Evolutionary conservation across 2,329 filamentous ascomycete genomes (phyloP).

Genomic region (Paraphoma sp.): DNA sequence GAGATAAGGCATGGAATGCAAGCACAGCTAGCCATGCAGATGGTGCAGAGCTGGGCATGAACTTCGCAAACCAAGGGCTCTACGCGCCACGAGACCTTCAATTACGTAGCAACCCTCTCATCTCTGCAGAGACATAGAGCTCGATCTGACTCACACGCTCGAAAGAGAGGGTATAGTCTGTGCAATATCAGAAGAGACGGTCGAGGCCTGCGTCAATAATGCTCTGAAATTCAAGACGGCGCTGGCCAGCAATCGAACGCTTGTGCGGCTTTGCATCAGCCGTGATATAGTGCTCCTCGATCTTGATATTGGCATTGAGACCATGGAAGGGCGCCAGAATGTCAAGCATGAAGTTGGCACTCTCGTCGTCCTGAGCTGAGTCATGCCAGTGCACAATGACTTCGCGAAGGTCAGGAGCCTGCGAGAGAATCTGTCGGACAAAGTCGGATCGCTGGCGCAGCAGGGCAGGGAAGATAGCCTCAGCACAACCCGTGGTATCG

Average conservation of each 20-base stretch:
- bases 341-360: constrained; percentile 26
- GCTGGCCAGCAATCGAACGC: constrained; percentile 34
- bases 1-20: no score
- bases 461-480: constrained; percentile 35
- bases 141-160: no score
- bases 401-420: constrained; percentile 33
- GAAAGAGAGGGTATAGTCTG: no score
- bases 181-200: constrained; percentile 14
- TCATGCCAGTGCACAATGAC: constrained; percentile 44
- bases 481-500: constrained; percentile 17
- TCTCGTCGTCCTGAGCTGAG: constrained; percentile 32
- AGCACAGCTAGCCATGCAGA: no score
- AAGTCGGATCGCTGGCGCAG: constrained; percentile 32
- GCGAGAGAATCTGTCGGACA: constrained; percentile 29
- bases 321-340: constrained; percentile 29
- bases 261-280: constrained; percentile 28
- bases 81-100: no score
- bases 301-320: constrained; percentile 25
- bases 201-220: constrained; percentile 30
- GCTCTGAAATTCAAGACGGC: constrained; percentile 37
- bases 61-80: no score
- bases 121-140: no score
- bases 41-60: no score
- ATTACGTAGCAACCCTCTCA: no score
- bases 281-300: constrained; percentile 36